Percentiles rank a stretch among this genome's conserved stretches.
These are phyloP conservation scores for Trifolium repens DNA, from an alignment of 306 rosid species.

Conservation along the genomic window DNA sequence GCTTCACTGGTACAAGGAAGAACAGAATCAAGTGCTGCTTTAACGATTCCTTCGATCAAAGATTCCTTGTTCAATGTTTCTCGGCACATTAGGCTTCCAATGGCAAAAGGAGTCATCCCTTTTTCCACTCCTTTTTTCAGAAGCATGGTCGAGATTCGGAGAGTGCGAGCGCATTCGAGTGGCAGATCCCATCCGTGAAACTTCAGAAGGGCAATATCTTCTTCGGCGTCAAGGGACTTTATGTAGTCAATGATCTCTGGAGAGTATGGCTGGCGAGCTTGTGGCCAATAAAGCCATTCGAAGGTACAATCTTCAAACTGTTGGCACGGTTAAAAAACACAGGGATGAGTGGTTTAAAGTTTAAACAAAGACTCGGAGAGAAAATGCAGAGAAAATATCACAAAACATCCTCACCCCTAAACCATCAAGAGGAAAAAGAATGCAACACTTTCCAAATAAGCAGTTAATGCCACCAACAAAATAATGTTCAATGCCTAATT, in stretches of 20 bases:
- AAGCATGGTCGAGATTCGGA: conserved; percentile 89
- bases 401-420: background rate
- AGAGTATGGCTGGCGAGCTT: conserved; percentile 75
- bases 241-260: conserved; percentile 70
- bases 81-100: conserved; percentile 84
- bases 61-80: conserved; percentile 76
- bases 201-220: conserved; percentile 80
- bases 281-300: conserved; percentile 99
- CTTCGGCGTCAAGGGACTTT: conserved; percentile 76
- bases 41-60: conserved; percentile 78
- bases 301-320: conserved; percentile 97
- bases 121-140: conserved; percentile 86
- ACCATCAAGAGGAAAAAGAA: conserved; percentile 17
- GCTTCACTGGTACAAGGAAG: conserved; percentile 85
- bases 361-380: conserved; percentile 3
- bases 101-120: conserved; percentile 76
- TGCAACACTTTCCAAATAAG: background rate
- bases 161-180: conserved; percentile 76
- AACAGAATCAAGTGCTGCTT: conserved; percentile 67
- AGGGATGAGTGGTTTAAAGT: conserved; percentile 22
- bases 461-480: too few species aligned
- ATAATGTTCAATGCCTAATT: too few species aligned
- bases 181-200: conserved; percentile 88
- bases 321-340: conserved; percentile 40
- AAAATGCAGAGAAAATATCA: background rate